Evolutionary conservation across 495 filamentous ascomycete species (phyloP), one percentile per base, ranked within the genome.

Genomic region (Usnea hakonensis): DNA sequence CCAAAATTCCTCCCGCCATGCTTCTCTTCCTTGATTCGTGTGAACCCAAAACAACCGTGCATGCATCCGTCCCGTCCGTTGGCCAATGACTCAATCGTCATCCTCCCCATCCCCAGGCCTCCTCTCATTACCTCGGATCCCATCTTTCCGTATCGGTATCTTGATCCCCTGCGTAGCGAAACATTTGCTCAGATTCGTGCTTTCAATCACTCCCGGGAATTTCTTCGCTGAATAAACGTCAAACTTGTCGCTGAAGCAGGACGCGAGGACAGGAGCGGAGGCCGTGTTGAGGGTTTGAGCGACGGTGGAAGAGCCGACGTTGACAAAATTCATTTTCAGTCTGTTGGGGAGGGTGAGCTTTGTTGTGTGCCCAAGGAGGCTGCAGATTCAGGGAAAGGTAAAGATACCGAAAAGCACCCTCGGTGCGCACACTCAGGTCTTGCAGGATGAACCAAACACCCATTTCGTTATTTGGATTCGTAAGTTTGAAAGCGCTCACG

Each of bases 361-460:
- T 38, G 83, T 74, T 14, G 76, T 79, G 32, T 33, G 16, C 8
- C 0, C 17, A 11, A 23, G 55, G 23, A 23, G 53, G 11, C 0
- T n/a, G 6, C 10, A 11, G n/a, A 14, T 7, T 17, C 5, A 28
- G 23, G 28, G 9, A 32, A 9, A 28, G 48, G 23, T 32, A 16
- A 30, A 68, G 82, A 65, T 82, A 95, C 92, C 91, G 82, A 75
- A 97, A 98, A 58, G 76, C 78, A 19, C 94, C 94, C 72, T 98
- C 94, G 10, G 91, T 96, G 53, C 94, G 80, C 32, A 98, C 92
- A 68, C 90, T 95, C 16, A 98, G 76, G 78, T 98, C 94, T 73
- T 97, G 94, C 44, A 97, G 78, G 64, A 98, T 90, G 66, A 98
- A 98, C 94, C 94, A 98, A 53, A 96, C 91, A 13, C 91, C 91